phyloP scores from a whole-genome alignment of 768 basidiomycete genomes.

The Galerina sulciceps region DNA sequence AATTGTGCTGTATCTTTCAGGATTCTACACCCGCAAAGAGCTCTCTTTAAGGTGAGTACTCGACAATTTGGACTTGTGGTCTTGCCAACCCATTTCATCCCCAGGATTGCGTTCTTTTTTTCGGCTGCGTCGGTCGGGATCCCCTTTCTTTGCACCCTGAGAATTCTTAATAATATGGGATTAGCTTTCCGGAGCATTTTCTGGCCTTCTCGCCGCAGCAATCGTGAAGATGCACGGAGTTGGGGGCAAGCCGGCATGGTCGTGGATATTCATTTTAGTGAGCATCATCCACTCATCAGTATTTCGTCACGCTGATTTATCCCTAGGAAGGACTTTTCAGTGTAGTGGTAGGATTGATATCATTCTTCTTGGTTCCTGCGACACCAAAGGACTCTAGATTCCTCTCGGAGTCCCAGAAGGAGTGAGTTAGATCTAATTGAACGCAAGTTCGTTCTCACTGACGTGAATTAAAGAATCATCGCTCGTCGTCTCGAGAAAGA shows the following conservation, averaged over 20 bases:
- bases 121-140: conserved; percentile 37
- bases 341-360: conserved; percentile 45
- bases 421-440: conserved; percentile 20
- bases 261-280: conserved; percentile 64
- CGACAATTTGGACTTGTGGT: background rate
- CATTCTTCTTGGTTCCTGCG: conserved; percentile 43
- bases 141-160: background rate
- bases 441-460: too few species aligned
- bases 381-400: conserved; percentile 36
- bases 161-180: background rate
- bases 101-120: conserved; percentile 42
- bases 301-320: background rate
- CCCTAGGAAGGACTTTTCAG: conserved; percentile 52
- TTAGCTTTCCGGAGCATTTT: conserved; percentile 60
- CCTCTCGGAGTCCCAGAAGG: conserved; percentile 33
- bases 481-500: conserved; percentile 35
- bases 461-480: conserved; percentile 20
- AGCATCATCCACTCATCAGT: background rate
- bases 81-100: background rate
- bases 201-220: conserved; percentile 64
- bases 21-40: conserved; percentile 33
- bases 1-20: conserved; percentile 42
- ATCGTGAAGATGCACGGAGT: conserved; percentile 60
- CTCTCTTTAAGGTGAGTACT: conserved; percentile 17
- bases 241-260: conserved; percentile 58